Evolutionary conservation across 1,284 basidiomycete species (phyloP).

Genomic region (Papiliotrema terrestris): DNA sequence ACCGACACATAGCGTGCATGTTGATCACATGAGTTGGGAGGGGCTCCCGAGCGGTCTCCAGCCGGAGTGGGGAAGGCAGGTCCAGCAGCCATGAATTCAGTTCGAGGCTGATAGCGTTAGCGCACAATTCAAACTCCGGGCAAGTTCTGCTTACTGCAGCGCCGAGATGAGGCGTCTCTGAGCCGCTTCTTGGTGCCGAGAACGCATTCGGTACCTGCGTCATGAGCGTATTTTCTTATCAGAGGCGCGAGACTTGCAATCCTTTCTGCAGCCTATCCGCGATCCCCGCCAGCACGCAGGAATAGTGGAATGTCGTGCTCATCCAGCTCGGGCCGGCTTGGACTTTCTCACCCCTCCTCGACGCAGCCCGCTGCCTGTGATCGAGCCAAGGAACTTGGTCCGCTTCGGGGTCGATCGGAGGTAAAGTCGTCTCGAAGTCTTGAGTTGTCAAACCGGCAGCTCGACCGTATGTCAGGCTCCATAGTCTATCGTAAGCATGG

Average conservation of each 20-base stretch:
- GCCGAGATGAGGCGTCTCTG: neutral
- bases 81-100: constrained; percentile 5
- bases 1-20: constrained; percentile 15
- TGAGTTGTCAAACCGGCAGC: constrained; percentile 7
- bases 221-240: too few species aligned
- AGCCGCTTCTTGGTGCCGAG: neutral
- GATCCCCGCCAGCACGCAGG: constrained; percentile 11
- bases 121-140: neutral
- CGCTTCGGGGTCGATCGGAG: constrained; percentile 11
- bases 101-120: constrained; percentile 2
- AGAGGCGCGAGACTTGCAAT: neutral
- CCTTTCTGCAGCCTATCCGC: constrained; percentile 7
- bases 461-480: constrained; percentile 22
- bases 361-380: neutral
- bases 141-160: constrained; percentile 1
- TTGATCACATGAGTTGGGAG: constrained; percentile 19
- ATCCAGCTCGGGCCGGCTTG: constrained; percentile 6
- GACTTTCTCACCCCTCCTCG: neutral
- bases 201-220: constrained; percentile 1
- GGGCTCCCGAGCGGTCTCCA: constrained; percentile 9
- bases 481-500: constrained; percentile 13
- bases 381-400: constrained; percentile 16
- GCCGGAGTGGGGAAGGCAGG: constrained; percentile 6
- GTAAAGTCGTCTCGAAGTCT: constrained; percentile 13
- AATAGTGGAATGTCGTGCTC: constrained; percentile 11